Evolutionary conservation across 441 rosid genomes (phyloP), one percentile per base, ranked within the genome.

Genomic region (Pelargonium myrrhifolium): DNA sequence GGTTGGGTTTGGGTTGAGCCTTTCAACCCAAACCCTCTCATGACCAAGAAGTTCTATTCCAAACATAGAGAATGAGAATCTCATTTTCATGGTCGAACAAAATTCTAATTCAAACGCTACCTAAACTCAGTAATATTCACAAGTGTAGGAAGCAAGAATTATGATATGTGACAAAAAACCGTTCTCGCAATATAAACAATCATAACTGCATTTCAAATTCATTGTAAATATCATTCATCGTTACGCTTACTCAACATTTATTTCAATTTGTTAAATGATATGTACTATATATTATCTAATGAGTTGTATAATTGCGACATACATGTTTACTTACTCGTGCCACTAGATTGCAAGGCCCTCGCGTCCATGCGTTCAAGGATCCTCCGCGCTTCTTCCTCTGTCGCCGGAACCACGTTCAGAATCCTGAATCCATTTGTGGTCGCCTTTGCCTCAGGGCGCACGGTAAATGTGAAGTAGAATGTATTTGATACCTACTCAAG

Each of bases 301-400:
- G 47, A 42, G 12, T 1, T 42, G 10, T 42, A 42, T 1, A 45
- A 45, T 12, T 12, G n/a, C 12, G 14, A 45, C 53, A 45, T 45
- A 45, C 15, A 0, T 45, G 53, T 45, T 45, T 45, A 45, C 14
- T n/a, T n/a, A 45, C n/a, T 42, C 10, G 55, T n/a, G n/a, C 55
- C 18, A 49, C 3, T 49, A 2, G 55, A 14, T 18, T 49, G n/a
- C 8, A 49, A 49, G 18, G 18, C 20, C 31, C 20, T 20, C 9
- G 92, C 86, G 72, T 83, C 97, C 72, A 84, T 83, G 68, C 92
- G 93, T 59, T 89, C 96, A 0, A 91, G 75, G 53, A 90, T 85
- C 47, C 68, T 80, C n/a, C 80, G 85, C 15, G 93, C 96, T 80
- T 89, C 97, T 77, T 89, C 97, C 79, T 91, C 92, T 0, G 97